Base-by-base conservation (phyloP, 176 grass and related monocot genomes). In the Microstegium vimineum region DNA sequence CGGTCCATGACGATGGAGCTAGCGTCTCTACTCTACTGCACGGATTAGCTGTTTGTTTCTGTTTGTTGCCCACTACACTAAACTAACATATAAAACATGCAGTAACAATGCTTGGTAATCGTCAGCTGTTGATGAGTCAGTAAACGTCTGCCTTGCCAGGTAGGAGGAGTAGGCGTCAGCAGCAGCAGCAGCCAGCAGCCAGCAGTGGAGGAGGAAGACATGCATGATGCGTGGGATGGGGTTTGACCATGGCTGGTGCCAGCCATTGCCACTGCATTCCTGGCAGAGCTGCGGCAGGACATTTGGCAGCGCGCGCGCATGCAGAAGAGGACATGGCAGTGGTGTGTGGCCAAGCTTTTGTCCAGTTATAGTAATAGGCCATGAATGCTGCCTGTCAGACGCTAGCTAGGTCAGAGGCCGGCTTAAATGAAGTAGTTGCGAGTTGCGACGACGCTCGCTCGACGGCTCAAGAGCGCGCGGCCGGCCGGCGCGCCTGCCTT, bases 341-440 rank as follows among this genome's bases (percentile, higher is more conserved):
- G 30, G 18, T 70, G 74, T 81, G 78, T 74, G 85, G 85, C 43
- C 71, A 49, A 77, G 40, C 25, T 83, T 82, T 83, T 86, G 88
- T 90, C 88, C 84, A 86, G 80, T 79, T 86, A 87, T 87, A 87
- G 88, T 69, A 90, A 90, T 34, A 61, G 60, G 75, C 83, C 88
- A 90, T 90, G 88, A 90, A 90, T 90, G 88, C 88, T 73, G 41
- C 25, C n/a, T 83, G 88, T 25, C 88, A 79, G 84, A 76, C 71
- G 43, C 60, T 83, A n/a, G n/a, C n/a, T n/a, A 68, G 84, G 84
- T 86, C 88, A 85, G 81, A 81, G 59, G 82, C n/a, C n/a, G n/a
- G n/a, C 85, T 81, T 88, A 85, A 91, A 87, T 87, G 85, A 78
- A 81, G 89, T 88, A 5, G 85, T 88, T 77, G n/a, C n/a, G n/a